Evolutionary conservation across 176 grass and related monocot species (phyloP).

Genomic region (Luzula sylvatica): DNA sequence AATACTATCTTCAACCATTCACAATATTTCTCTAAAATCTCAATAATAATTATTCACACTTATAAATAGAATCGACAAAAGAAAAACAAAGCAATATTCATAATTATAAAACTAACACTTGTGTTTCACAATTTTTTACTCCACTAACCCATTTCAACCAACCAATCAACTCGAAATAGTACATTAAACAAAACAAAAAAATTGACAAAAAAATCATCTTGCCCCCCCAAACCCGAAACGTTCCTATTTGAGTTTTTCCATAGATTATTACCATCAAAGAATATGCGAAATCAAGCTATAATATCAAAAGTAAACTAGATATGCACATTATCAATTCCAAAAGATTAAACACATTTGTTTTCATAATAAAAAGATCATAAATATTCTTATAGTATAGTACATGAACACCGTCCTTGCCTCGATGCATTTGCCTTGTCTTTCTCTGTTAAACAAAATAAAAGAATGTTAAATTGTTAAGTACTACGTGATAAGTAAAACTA

Average conservation of each 20-base stretch:
- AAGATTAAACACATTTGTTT: not conserved
- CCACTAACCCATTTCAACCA: constrained; percentile 8
- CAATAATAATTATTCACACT: too few species aligned
- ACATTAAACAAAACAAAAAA: not conserved
- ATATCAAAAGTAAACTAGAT: constrained; percentile 5
- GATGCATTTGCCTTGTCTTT: constrained; percentile 9
- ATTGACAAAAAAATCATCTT: not conserved
- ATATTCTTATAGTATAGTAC: constrained; percentile 9
- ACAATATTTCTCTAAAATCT: too few species aligned
- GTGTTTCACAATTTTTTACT: constrained; percentile 17
- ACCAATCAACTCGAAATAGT: constrained; percentile 17
- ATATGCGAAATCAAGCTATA: not conserved
- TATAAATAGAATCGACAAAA: too few species aligned
- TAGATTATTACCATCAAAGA: constrained; percentile 18
- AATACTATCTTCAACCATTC: too few species aligned
- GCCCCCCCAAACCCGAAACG: constrained; percentile 5
- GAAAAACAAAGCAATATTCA: too few species aligned
- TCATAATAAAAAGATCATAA: not conserved
- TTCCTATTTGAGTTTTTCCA: constrained; percentile 13
- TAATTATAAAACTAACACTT: too few species aligned
- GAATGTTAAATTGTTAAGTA: constrained; percentile 3
- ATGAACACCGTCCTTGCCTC: constrained; percentile 16
- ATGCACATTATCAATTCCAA: constrained; percentile 12
- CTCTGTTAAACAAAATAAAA: constrained; percentile 3
- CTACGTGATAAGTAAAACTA: constrained; percentile 7